A percentile compares a stretch with the other conserved stretches of the same genome.
phyloP scores from a whole-genome alignment of 768 basidiomycete species.

The Tulasnella sp. region DNA sequence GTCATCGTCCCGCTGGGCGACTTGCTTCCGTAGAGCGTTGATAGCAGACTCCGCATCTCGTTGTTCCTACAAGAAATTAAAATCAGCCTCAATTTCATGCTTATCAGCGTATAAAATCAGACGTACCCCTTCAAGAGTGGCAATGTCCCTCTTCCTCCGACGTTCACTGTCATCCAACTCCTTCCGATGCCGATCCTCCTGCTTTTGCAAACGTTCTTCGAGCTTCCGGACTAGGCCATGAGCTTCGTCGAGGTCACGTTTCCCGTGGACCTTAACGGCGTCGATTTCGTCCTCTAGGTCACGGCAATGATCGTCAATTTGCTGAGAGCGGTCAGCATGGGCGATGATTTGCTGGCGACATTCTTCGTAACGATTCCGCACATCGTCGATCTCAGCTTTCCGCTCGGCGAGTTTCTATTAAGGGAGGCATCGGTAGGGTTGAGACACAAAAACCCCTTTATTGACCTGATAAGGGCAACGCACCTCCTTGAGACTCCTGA shows the following conservation, averaged over 20 bases:
- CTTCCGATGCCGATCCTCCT: conserved; percentile 24
- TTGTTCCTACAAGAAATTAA: neutral
- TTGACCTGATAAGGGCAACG: conserved; percentile 21
- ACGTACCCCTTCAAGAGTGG: conserved; percentile 5
- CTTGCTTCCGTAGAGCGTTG: conserved; percentile 33
- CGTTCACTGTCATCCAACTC: conserved; percentile 27
- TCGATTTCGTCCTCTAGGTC: conserved; percentile 53
- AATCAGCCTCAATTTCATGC: neutral
- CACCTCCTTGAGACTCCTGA: conserved; percentile 75
- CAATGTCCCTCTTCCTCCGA: conserved; percentile 14
- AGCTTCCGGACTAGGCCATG: conserved; percentile 45
- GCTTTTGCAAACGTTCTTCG: conserved; percentile 21
- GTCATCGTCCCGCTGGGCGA: conserved; percentile 69
- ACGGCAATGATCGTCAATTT: neutral
- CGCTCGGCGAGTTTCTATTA: conserved; percentile 21
- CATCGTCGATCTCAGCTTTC: conserved; percentile 25
- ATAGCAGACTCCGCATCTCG: neutral
- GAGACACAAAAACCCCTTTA: neutral
- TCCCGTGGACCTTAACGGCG: conserved; percentile 60
- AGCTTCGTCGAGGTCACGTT: conserved; percentile 61
- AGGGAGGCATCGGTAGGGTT: neutral
- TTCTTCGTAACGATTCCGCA: conserved; percentile 46
- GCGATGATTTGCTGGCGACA: conserved; percentile 51
- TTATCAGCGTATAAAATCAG: conserved; percentile 4
- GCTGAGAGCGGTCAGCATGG: neutral